A percentile compares a stretch with the other conserved stretches of the same genome.
Evolutionary conservation across 139 green algal genomes (phyloP).

Genomic region (Chlorella sp.): DNA sequence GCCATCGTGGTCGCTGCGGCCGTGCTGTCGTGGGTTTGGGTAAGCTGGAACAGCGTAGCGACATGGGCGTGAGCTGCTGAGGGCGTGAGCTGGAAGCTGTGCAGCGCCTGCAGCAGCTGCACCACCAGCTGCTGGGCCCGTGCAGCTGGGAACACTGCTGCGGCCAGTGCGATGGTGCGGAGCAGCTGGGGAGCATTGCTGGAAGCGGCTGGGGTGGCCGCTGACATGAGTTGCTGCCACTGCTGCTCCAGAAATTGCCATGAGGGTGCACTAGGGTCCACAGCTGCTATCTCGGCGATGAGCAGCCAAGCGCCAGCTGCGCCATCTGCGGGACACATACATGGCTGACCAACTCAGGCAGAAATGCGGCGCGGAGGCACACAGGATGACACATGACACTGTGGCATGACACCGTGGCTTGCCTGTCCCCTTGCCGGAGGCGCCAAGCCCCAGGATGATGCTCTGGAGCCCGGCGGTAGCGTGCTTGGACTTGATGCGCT

Average conservation of each 20-base stretch:
- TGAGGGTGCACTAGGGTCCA: conserved; percentile 56
- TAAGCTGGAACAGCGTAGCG: conserved; percentile 47
- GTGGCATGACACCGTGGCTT: too few relatives aligned
- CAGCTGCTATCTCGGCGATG: conserved; percentile 58
- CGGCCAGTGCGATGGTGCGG: conserved; percentile 64
- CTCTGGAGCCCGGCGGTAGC: conserved; percentile 31
- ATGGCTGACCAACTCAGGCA: too few relatives aligned
- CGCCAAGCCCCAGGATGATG: conserved; percentile 23
- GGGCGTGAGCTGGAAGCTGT: conserved; percentile 55
- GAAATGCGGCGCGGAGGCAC: too few relatives aligned
- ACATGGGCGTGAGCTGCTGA: conserved; percentile 61
- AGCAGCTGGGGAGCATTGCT: conserved; percentile 57
- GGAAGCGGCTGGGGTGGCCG: not conserved
- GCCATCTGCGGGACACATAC: too few relatives aligned
- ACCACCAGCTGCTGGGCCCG: conserved; percentile 55
- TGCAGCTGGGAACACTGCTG: conserved; percentile 54
- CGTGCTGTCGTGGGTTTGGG: too few relatives aligned
- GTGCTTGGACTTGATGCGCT: conserved; percentile 20
- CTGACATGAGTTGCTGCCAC: conserved; percentile 30
- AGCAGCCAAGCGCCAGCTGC: conserved; percentile 64
- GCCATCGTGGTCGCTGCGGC: too few relatives aligned
- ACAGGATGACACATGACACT: too few relatives aligned
- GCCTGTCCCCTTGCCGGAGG: too few relatives aligned
- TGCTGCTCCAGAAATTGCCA: conserved; percentile 76
- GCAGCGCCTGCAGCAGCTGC: conserved; percentile 58